These are phyloP conservation scores for Setaria italica DNA, from an alignment of 202 grass and related monocot species.

Conservation along the genomic window DNA sequence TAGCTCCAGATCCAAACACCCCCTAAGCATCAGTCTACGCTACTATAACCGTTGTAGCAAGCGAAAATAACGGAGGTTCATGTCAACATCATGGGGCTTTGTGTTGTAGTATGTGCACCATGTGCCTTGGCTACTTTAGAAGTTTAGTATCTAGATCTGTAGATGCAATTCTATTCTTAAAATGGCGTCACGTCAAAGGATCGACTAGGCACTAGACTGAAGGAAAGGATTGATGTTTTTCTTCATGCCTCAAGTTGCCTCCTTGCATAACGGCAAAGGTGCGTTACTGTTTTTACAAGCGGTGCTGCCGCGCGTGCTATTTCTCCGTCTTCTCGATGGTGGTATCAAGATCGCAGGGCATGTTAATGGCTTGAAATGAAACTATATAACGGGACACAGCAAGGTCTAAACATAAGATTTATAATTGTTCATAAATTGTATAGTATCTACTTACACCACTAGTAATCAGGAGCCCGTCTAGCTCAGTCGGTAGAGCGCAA, in stretches of 20 bases:
- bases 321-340: background rate
- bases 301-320: background rate
- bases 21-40: background rate
- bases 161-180: background rate
- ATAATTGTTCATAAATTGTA: too few species aligned
- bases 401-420: background rate
- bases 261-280: background rate
- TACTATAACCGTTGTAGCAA: background rate
- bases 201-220: background rate
- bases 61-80: background rate
- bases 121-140: background rate
- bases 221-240: slow-evolving; percentile 43
- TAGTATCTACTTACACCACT: too few species aligned
- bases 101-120: background rate
- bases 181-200: background rate
- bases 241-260: background rate
- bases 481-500: slow-evolving; percentile 80
- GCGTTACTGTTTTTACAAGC: background rate
- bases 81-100: background rate
- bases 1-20: too few species aligned
- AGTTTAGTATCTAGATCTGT: background rate
- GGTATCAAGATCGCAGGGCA: background rate
- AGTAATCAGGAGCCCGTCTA: slow-evolving; percentile 51
- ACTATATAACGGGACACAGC: background rate
- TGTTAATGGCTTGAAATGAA: background rate